Evolutionary conservation across 768 basidiomycete species (phyloP), one percentile per base, ranked within the genome.

Genomic region (Calocera viscosa): DNA sequence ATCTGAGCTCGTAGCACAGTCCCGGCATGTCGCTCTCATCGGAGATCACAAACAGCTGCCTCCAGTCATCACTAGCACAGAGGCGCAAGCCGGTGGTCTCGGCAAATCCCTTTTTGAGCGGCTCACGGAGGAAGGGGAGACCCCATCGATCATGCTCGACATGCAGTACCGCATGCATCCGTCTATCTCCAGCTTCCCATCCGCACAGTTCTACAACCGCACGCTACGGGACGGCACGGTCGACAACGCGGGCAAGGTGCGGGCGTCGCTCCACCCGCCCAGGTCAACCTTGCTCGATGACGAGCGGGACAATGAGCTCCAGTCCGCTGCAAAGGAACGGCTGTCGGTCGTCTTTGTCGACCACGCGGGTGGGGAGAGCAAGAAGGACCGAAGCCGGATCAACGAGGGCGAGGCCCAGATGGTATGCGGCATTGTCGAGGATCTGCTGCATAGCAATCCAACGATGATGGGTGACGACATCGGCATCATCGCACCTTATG

Each of bases 121-220:
- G 39, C 78, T 97, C 65, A 88, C 89, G n/a, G 83, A 88, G 72
- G 88, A 91, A 81, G 81, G 84, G 64, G 79, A 24, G 32, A 35
- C 91, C n/a, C 91, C 92, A 11, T 88, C 90, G 2, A 84, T 94
- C 69, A 94, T 94, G 88, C 84, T 97, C 67, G 88, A 95, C 73
- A 82, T 85, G n/a, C 94, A 97, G 76, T 97, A 96, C 72, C 86
- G 94, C 38, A 97, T 97, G 94, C 92, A 94, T 72, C 94, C 94
- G 14, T 79, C 80, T 39, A 93, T 97, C 71, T 91, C 94, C 1
- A 81, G 81, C 24, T 97, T 97, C 78, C 92, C 94, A 11, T 86
- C 89, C 39, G 74, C 79, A 30, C 87, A 91, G 68, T 96, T 96
- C 74, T 97, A 97, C 78, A 78, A 84, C 47, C 78, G 79, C 30